Percentiles rank a stretch among this genome's conserved stretches.
These are phyloP conservation scores for Acmispon strigosus DNA, from an alignment of 306 rosid species.

Conservation along the genomic window DNA sequence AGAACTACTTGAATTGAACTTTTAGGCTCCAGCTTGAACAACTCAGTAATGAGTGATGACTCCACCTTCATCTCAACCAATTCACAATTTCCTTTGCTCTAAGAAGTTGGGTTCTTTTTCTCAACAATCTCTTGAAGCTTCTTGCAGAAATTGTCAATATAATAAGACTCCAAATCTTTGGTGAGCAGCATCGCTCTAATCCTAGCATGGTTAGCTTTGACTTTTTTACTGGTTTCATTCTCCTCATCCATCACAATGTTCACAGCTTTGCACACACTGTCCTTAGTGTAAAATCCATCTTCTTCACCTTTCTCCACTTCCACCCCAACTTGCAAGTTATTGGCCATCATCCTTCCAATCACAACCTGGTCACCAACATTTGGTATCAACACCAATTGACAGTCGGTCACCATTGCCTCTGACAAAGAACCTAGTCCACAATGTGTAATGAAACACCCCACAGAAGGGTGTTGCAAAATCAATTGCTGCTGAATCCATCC, in stretches of 20 bases:
- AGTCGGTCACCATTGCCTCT: slow-evolving; percentile 25
- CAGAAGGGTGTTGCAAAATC: slow-evolving; percentile 29
- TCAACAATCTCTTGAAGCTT: slow-evolving; percentile 27
- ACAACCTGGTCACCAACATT: slow-evolving; percentile 20
- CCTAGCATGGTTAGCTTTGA: slow-evolving; percentile 15
- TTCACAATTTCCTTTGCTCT: neutral
- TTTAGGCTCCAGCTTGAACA: neutral
- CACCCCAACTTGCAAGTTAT: slow-evolving; percentile 31
- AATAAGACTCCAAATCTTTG: slow-evolving; percentile 18
- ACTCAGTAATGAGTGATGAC: neutral
- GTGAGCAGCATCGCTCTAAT: slow-evolving; percentile 21
- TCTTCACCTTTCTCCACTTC: slow-evolving; percentile 33
- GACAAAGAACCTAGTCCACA: slow-evolving; percentile 34
- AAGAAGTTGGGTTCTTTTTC: neutral
- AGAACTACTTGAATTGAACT: neutral
- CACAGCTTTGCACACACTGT: slow-evolving; percentile 21
- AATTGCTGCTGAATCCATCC: slow-evolving; percentile 33
- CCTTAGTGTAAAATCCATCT: slow-evolving; percentile 22
- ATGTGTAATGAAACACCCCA: slow-evolving; percentile 33
- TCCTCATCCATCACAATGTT: slow-evolving; percentile 27
- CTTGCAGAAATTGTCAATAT: slow-evolving; percentile 19
- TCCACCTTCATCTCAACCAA: neutral
- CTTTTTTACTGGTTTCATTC: slow-evolving; percentile 15
- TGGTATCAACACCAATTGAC: slow-evolving; percentile 30
- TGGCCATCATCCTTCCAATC: slow-evolving; percentile 27